These are phyloP conservation scores for Penicillium sp. DNA, from an alignment of 2,329 filamentous ascomycete species.

Conservation along the genomic window DNA sequence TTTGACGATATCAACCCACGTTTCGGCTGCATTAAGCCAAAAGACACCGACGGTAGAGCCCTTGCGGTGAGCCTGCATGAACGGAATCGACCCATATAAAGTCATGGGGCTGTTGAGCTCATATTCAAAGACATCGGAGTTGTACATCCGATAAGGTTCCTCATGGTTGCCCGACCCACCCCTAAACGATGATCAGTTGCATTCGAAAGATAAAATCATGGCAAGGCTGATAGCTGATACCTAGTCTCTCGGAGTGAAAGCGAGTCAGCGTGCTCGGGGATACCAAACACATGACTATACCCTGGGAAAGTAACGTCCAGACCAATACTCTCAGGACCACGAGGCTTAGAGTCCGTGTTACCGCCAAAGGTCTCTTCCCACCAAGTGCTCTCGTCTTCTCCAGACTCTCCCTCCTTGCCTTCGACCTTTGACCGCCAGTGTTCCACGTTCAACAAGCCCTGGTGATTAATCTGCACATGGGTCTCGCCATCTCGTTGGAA, in stretches of 20 bases:
- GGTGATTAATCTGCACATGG: conserved; percentile 83
- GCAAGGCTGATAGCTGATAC: conserved; percentile 35
- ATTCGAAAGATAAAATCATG: background rate
- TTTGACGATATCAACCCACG: conserved; percentile 94
- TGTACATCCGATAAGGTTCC: conserved; percentile 92
- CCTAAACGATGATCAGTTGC: conserved; percentile 32
- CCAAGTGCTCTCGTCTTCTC: conserved; percentile 73
- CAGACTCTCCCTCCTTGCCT: conserved; percentile 49
- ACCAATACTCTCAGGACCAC: conserved; percentile 84
- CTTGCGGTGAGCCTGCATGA: conserved; percentile 96
- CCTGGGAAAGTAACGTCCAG: conserved; percentile 89
- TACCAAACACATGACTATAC: conserved; percentile 89
- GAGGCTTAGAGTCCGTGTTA: conserved; percentile 92
- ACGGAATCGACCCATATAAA: conserved; percentile 91
- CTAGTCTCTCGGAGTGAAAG: conserved; percentile 86
- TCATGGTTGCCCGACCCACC: conserved; percentile 79
- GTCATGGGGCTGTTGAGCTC: conserved; percentile 97
- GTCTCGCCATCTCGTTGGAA: conserved; percentile 78
- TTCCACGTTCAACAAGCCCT: conserved; percentile 87
- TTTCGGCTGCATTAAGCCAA: conserved; percentile 96
- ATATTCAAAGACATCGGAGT: conserved; percentile 97
- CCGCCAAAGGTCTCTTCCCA: conserved; percentile 97
- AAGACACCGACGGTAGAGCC: conserved; percentile 92
- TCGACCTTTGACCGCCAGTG: conserved; percentile 92
- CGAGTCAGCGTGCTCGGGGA: conserved; percentile 86